Evolutionary conservation across 2,329 filamentous ascomycete species (phyloP), one percentile per base, ranked within the genome.

Genomic region (Thelonectria discophora): DNA sequence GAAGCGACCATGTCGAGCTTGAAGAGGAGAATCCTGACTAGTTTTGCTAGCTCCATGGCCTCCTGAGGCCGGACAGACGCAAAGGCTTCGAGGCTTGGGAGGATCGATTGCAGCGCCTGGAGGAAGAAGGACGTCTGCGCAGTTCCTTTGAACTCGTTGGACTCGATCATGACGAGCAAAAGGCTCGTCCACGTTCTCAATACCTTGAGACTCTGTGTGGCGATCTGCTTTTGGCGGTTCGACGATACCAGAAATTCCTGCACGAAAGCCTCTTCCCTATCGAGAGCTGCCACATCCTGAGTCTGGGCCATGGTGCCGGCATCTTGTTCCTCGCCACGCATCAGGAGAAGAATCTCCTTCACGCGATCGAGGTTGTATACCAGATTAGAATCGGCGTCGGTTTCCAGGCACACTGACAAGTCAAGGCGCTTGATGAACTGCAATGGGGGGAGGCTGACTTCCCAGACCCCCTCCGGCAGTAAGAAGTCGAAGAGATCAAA

Each of bases 401-500:
- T 80, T 58, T 87, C 86, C 11, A 86, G 74, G 67, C 90, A 94
- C 1, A 86, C 79, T 3, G 84, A 82, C 49, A 96, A 78, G 66
- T 94, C 88, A 21, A 96, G 75, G 43, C 88, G 88, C 17, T 80
- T 79, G 63, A 94, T 89, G 63, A 86, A 86, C 42, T 81, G 78
- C 18, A 91, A 79, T 5, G 81, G 75, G 3, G 88, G 87, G 2
- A 84, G 76, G 2, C 83, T 73, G 5, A 80, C 75, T 21, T 80
- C 76, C 80, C 85, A 87, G n/a, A 80, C 72, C 15, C 76, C 80
- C 47, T 83, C 82, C 18, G 81, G 74, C 2, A 84, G 76, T 62
- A 95, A 85, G 71, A 98, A 98, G 77, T 99, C 95, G 70, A 97
- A 95, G 20, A 98, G 84, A 66, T 97, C 93, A 72, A 98, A 97